These are phyloP conservation scores for Triticum dicoccoides DNA, from an alignment of 176 grass and related monocot genomes.

Conservation along the genomic window DNA sequence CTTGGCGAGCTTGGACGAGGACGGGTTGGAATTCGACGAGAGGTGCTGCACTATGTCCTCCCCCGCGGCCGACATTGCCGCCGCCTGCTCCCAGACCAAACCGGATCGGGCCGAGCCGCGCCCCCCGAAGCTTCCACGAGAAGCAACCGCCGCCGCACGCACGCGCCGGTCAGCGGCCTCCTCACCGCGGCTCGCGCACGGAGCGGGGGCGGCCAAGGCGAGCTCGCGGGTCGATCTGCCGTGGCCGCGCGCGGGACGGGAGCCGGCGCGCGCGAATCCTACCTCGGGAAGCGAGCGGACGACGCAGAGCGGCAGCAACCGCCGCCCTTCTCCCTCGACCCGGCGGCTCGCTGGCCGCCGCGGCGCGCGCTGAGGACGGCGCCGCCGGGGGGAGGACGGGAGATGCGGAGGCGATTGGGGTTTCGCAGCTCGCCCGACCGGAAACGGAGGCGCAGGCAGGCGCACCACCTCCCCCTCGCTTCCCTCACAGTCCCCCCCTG, in stretches of 20 bases:
- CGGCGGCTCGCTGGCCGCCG: constrained; percentile 18
- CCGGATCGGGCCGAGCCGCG: constrained; percentile 17
- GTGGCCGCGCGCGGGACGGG: background rate
- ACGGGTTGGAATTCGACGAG: constrained; percentile 87
- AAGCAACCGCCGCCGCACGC: constrained; percentile 23
- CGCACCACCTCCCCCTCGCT: constrained; percentile 30
- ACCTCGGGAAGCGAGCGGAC: background rate
- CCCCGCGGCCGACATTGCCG: constrained; percentile 53
- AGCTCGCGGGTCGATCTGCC: constrained; percentile 26
- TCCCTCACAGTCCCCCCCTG: background rate
- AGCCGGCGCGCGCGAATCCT: constrained; percentile 3
- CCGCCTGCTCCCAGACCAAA: constrained; percentile 21
- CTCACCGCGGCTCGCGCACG: background rate
- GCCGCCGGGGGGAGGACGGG: background rate
- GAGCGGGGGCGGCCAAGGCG: background rate
- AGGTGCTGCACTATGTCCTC: constrained; percentile 98
- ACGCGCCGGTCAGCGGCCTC: background rate
- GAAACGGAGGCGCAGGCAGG: constrained; percentile 32
- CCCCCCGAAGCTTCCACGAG: constrained; percentile 25
- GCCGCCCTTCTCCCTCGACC: background rate
- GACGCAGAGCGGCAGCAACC: background rate
- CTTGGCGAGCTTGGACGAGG: constrained; percentile 95
- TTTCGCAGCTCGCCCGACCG: constrained; percentile 27
- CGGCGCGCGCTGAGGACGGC: background rate
- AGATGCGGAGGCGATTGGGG: background rate